These are phyloP conservation scores for Astrocystis sublimbata DNA, from an alignment of 495 filamentous ascomycete genomes.

Conservation along the genomic window DNA sequence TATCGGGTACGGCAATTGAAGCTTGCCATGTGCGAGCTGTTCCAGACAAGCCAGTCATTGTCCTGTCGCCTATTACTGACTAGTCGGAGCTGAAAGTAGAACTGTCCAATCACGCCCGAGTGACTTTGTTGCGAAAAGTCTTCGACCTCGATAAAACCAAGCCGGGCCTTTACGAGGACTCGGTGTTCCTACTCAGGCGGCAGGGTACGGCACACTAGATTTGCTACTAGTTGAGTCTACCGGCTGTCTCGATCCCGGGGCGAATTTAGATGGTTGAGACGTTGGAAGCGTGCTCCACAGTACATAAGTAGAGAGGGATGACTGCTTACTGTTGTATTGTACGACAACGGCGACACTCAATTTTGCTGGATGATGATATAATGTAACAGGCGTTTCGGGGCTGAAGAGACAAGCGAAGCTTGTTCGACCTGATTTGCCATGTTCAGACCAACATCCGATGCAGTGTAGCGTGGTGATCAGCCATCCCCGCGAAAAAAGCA, in stretches of 20 bases:
- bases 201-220: neutral
- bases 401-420: neutral
- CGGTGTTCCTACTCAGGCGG: no score
- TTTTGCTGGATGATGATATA: neutral
- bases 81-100: conserved; percentile 4
- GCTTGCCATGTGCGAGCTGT: neutral
- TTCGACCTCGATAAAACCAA: neutral
- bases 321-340: conserved; percentile 2
- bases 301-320: neutral
- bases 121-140: neutral
- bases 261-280: neutral
- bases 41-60: neutral
- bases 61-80: neutral
- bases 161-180: neutral
- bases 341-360: neutral
- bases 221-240: neutral
- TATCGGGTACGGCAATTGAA: neutral
- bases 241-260: neutral
- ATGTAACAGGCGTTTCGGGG: neutral
- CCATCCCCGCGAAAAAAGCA: neutral
- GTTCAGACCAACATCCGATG: neutral
- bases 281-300: neutral
- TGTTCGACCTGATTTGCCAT: neutral
- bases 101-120: neutral
- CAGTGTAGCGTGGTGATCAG: neutral